phyloP scores from a whole-genome alignment of 768 basidiomycete species.

The Lentinula raphanica region DNA sequence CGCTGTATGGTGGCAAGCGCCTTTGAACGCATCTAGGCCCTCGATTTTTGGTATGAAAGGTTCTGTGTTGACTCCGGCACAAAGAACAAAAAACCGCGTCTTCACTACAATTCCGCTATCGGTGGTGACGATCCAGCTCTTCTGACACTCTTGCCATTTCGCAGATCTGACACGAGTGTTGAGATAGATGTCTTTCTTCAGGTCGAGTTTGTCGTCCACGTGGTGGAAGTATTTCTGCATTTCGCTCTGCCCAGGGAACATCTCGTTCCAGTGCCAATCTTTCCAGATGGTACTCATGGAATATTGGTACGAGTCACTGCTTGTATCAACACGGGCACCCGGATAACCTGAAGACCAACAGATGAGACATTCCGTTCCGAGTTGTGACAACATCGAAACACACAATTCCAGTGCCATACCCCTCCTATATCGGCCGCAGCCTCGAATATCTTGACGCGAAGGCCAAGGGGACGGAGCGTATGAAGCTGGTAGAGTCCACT shows the following conservation, averaged over 20 bases:
- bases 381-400: not conserved
- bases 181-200: conserved; percentile 10
- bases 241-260: conserved; percentile 9
- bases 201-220: conserved; percentile 12
- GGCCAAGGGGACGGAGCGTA: conserved; percentile 9
- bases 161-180: conserved; percentile 11
- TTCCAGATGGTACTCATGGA: conserved; percentile 10
- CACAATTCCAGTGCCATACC: conserved; percentile 14
- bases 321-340: conserved; percentile 14
- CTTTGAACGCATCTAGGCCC: conserved; percentile 4
- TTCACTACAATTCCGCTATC: not conserved
- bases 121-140: conserved; percentile 9
- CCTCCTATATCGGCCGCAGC: conserved; percentile 13
- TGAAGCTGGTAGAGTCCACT: conserved; percentile 4
- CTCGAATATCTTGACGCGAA: conserved; percentile 12
- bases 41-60: not conserved
- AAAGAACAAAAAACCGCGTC: conserved; percentile 1
- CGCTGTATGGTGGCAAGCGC: conserved; percentile 3
- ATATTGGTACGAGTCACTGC: conserved; percentile 11
- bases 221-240: conserved; percentile 12
- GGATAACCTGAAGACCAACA: not conserved
- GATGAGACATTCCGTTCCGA: not conserved
- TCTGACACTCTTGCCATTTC: conserved; percentile 4
- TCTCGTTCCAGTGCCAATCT: conserved; percentile 8
- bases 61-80: conserved; percentile 4